Base-by-base conservation (phyloP, 441 rosid species). In the Pelargonium myrrhifolium region DNA sequence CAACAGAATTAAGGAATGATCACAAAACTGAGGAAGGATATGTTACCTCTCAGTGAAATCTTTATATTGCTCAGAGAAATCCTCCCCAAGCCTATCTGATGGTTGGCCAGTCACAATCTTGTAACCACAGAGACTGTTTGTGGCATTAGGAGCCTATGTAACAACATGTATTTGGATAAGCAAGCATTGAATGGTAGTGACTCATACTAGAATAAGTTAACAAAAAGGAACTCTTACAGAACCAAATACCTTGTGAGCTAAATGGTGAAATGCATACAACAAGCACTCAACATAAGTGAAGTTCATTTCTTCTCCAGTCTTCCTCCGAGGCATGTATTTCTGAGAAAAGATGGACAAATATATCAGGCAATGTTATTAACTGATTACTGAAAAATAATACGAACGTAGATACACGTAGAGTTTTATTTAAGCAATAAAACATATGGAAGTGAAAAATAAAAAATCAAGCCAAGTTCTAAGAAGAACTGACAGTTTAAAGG, bases 91-190 rank as follows among this genome's bases (percentile, higher is more conserved):
- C 82, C 97, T 85, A 75, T 94, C 98, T 45, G 99, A 94, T 69
- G 99, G 99, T 76, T 94, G 98, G 65, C 99, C 99, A n/a, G 98
- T 94, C 76, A 94, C 99, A 76, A 92, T 87, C 78, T 92, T 89
- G 80, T 94, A 92, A 69, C 99, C 99, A 59, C 98, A 92, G 20
- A 94, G 79, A 77, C 94, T 79, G 76, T 94, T 94, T 70, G 97
- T 84, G 28, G 99, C 96, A 84, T 94, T 94, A 18, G 99, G 98
- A 75, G 89, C 99, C 99, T 94, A 71, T 61, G 69, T 10, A 71
- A 73, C 58, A 47, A 68, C 37, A 82, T 31, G 62, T 40, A 68
- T 67, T 68, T 53, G 59, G 58, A 53, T 53, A 74, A 51, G 77
- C 77, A 65, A 70, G 72, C 67, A 79, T 75, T 17, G 22, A 14